Percentiles rank a stretch among this genome's conserved stretches.
phyloP scores from a whole-genome alignment of 2,329 filamentous ascomycete species.

The Ascochyta lentis region DNA sequence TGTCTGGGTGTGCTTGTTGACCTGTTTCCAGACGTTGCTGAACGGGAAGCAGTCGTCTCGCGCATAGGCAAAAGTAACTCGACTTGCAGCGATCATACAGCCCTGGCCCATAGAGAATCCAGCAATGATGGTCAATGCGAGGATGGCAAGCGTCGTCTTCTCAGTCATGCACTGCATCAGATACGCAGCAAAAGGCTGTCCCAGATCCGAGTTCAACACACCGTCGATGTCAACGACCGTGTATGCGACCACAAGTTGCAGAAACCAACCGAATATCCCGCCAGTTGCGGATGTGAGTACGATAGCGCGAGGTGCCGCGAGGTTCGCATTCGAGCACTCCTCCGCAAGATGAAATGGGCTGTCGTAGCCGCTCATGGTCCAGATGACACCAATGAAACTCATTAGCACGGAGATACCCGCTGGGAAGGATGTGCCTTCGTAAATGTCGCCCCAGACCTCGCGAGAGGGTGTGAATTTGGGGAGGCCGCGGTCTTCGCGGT shows the following conservation, averaged over 20 bases:
- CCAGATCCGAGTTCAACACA: conserved; percentile 66
- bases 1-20: conserved; percentile 67
- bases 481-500: conserved; percentile 58
- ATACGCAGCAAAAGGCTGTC: conserved; percentile 75
- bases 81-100: conserved; percentile 71
- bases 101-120: conserved; percentile 76
- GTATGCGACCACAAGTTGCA: conserved; percentile 77
- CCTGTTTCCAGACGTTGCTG: conserved; percentile 63
- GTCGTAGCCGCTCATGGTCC: conserved; percentile 74
- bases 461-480: conserved; percentile 65
- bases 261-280: conserved; percentile 72
- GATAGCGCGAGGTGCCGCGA: conserved; percentile 74
- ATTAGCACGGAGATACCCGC: conserved; percentile 72
- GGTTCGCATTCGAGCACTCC: conserved; percentile 75
- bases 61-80: conserved; percentile 76
- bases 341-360: conserved; percentile 75
- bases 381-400: conserved; percentile 74
- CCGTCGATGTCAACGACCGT: conserved; percentile 69
- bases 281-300: conserved; percentile 72
- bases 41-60: conserved; percentile 73
- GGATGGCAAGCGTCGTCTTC: conserved; percentile 66
- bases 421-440: conserved; percentile 71
- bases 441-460: conserved; percentile 70
- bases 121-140: conserved; percentile 71
- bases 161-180: conserved; percentile 69